Base-by-base conservation (phyloP, 2,329 filamentous ascomycete genomes). In the Hortaea werneckii region DNA sequence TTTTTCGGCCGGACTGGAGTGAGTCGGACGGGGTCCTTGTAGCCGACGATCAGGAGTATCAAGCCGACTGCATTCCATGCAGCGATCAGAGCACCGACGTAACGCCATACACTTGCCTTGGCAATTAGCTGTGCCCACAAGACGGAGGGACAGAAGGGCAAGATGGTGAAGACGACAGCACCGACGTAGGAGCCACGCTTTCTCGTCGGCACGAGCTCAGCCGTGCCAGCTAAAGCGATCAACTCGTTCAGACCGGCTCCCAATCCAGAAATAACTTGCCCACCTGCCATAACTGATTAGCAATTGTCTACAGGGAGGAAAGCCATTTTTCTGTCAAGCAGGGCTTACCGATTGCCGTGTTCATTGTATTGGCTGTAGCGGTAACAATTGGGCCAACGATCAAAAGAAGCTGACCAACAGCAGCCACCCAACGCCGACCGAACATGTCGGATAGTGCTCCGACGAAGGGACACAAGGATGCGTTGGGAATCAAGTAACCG, bases 241-340 rank as follows among this genome's bases (percentile, higher is more conserved):
- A 85, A 67, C 60, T 85, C 81, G 55, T 80, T 81, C 50, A 85
- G 73, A 10, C 82, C 82, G 11, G 81, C 80, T 30, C 82, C 82
- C 7, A 79, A 67, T 6, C 82, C 82, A 9, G 79, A 72, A 50
- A 85, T 69, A 6, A 74, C 72, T 20, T 39, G 37, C 8, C 37
- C 37, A 26, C 71, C 37, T 45, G n/a, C 43, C 35, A 40, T 9
- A 40, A 40, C 8, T 13, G 34, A 20, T 20, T 20, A 20, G 20
- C 20, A 20, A 20, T 20, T 74, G 75, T 30, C 73, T 72, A 40
- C 40, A 37, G 10, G 34, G 34, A 12, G 34, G 10, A 37, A 20
- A 20, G 20, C 20, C 20, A 20, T 20, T 20, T 20, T 20, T 20
- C 20, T 20, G 20, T 20, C 20, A 20, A 20, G 20, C 20, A 20